Percentiles rank a stretch among this genome's conserved stretches.
Evolutionary conservation across 371 early-diverging fungal species (phyloP).

Genomic region (Actinomucor elegans): DNA sequence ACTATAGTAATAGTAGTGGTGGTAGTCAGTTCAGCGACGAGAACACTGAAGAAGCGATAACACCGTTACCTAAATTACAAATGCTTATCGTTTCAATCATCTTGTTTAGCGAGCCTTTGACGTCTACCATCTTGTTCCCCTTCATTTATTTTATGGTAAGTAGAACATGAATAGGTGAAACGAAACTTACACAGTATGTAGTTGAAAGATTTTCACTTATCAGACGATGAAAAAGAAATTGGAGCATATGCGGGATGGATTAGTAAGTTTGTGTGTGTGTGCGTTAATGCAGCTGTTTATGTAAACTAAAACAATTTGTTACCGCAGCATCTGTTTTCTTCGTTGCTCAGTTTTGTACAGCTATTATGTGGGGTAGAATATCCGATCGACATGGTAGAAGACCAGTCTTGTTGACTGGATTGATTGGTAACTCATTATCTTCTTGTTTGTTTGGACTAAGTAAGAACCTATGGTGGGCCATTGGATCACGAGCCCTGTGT

Average conservation of each 20-base stretch:
- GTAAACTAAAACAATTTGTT: neutral
- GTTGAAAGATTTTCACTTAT: slow-evolving; percentile 62
- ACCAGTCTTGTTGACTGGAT: slow-evolving; percentile 79
- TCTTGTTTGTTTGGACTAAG: slow-evolving; percentile 76
- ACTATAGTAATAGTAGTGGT: neutral
- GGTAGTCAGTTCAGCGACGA: neutral
- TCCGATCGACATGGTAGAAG: slow-evolving; percentile 74
- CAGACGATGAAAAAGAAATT: slow-evolving; percentile 62
- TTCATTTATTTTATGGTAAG: slow-evolving; percentile 67
- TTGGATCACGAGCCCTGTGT: slow-evolving; percentile 67
- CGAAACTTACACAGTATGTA: no score
- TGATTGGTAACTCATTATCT: slow-evolving; percentile 70
- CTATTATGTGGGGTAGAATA: slow-evolving; percentile 56
- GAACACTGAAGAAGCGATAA: neutral
- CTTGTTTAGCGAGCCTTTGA: slow-evolving; percentile 65
- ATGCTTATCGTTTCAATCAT: slow-evolving; percentile 61
- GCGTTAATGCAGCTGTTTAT: neutral
- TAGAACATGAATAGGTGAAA: neutral
- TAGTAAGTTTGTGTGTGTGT: slow-evolving; percentile 39
- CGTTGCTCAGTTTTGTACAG: slow-evolving; percentile 57
- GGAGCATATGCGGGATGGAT: slow-evolving; percentile 70
- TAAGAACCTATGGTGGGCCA: slow-evolving; percentile 64
- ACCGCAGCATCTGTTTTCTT: slow-evolving; percentile 50
- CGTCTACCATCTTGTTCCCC: slow-evolving; percentile 65
- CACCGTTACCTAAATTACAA: slow-evolving; percentile 25